phyloP scores from a whole-genome alignment of 768 basidiomycete genomes.

The Mycena galericulata region DNA sequence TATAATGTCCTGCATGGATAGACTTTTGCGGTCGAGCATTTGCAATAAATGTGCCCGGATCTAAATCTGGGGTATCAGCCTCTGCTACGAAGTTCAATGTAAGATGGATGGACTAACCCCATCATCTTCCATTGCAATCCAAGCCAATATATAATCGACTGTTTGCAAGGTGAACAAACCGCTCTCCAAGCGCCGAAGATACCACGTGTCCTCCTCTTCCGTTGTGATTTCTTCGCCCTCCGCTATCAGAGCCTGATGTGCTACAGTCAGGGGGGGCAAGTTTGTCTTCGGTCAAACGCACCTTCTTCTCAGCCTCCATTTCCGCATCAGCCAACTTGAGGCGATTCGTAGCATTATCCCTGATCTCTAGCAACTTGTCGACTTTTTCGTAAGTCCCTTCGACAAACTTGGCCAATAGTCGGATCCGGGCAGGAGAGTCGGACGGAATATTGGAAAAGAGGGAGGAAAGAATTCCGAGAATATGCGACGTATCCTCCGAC shows the following conservation, averaged over 20 bases:
- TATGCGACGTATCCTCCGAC: conserved; percentile 88
- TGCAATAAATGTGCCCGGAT: conserved; percentile 79
- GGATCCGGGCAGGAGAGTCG: conserved; percentile 82
- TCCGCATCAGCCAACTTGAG: conserved; percentile 73
- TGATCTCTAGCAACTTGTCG: conserved; percentile 90
- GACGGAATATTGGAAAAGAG: conserved; percentile 89
- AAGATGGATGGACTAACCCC: conserved; percentile 80
- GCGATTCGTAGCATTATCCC: conserved; percentile 75
- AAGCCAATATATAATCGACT: conserved; percentile 93
- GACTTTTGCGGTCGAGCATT: conserved; percentile 81
- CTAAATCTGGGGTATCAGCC: conserved; percentile 55
- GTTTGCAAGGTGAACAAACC: conserved; percentile 92
- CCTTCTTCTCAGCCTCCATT: conserved; percentile 78
- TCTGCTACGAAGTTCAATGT: neutral
- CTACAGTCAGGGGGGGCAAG: neutral
- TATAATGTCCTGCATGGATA: conserved; percentile 78
- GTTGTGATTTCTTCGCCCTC: conserved; percentile 67
- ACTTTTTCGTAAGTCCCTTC: conserved; percentile 94
- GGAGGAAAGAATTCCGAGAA: conserved; percentile 89
- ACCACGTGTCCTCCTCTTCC: conserved; percentile 82
- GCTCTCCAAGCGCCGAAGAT: conserved; percentile 87
- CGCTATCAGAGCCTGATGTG: conserved; percentile 60
- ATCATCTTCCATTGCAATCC: conserved; percentile 98
- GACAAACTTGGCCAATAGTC: conserved; percentile 93
- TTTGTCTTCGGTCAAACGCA: conserved; percentile 38